A percentile compares a stretch with the other conserved stretches of the same genome.
Evolutionary conservation across 2,329 filamentous ascomycete genomes (phyloP).

Genomic region (Chaetomium sp.): DNA sequence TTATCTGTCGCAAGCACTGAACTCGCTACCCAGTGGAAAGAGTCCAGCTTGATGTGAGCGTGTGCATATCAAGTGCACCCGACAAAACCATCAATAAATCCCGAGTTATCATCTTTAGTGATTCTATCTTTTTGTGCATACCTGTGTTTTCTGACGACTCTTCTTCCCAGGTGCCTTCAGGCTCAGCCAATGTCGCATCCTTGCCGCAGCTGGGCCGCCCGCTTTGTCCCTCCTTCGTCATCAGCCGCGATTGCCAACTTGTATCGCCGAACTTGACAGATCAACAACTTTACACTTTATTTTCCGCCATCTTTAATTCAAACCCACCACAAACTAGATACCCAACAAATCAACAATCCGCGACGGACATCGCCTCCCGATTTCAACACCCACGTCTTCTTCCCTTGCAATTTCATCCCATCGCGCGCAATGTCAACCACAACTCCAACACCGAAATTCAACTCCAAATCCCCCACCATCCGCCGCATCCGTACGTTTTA

Average conservation of each 20-base stretch:
- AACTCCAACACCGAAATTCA: conserved; percentile 51
- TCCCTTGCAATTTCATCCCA: neutral
- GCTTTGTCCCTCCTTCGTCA: conserved; percentile 21
- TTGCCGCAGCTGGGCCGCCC: conserved; percentile 28
- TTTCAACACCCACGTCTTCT: neutral
- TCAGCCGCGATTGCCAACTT: conserved; percentile 8
- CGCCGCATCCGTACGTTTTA: conserved; percentile 71
- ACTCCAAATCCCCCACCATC: conserved; percentile 80
- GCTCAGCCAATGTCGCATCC: neutral
- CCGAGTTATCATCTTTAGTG: neutral
- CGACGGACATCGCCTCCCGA: neutral
- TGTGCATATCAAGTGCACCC: neutral
- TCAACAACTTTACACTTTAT: neutral
- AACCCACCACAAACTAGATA: neutral
- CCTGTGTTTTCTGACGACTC: too few species aligned
- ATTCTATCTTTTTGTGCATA: neutral
- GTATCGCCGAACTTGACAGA: conserved; percentile 8
- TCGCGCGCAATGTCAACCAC: conserved; percentile 10
- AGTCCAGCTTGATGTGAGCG: neutral
- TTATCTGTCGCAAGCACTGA: neutral
- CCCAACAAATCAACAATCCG: neutral
- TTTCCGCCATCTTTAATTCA: neutral
- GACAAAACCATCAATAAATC: neutral
- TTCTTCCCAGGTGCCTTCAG: neutral
- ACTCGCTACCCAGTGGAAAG: neutral